Evolutionary conservation across 306 rosid genomes (phyloP).

Genomic region (Gleditsia sinensis): DNA sequence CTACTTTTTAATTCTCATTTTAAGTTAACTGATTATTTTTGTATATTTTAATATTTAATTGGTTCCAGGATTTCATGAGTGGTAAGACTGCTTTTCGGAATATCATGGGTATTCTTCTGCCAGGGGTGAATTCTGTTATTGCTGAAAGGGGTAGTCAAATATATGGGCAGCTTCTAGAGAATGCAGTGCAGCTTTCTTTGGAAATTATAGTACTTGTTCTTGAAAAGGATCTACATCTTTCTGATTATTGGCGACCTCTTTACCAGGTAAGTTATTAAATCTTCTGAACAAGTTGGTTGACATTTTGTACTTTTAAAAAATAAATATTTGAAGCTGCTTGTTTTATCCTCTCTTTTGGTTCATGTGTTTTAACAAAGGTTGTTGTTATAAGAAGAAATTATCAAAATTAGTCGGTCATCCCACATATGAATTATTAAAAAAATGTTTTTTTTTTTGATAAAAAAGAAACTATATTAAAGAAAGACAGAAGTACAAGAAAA

Average conservation of each 20-base stretch:
- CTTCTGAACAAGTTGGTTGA: neutral
- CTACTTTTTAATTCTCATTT: slow-evolving; percentile 10
- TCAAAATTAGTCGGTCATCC: neutral
- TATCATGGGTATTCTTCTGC: slow-evolving; percentile 91
- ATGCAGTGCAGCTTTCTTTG: slow-evolving; percentile 85
- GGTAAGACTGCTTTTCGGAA: slow-evolving; percentile 87
- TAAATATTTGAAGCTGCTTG: slow-evolving; percentile 15
- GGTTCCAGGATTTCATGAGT: slow-evolving; percentile 94
- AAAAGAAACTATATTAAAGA: too few species aligned
- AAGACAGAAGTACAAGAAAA: too few species aligned
- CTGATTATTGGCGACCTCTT: slow-evolving; percentile 94
- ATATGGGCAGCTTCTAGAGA: slow-evolving; percentile 84
- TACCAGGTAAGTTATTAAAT: slow-evolving; percentile 66
- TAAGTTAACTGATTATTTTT: neutral
- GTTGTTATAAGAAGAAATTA: neutral
- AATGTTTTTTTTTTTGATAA: too few species aligned
- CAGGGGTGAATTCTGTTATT: slow-evolving; percentile 72
- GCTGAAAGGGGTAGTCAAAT: slow-evolving; percentile 77
- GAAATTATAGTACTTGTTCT: slow-evolving; percentile 82
- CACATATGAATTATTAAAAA: neutral
- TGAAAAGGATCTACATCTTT: slow-evolving; percentile 82
- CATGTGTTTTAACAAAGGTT: slow-evolving; percentile 1
- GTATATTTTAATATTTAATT: neutral
- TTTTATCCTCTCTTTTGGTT: neutral
- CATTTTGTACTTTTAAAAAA: neutral